Evolutionary conservation across 2,329 filamentous ascomycete species (phyloP), one percentile per base, ranked within the genome.

Genomic region (Pseudogymnoascus sp.): DNA sequence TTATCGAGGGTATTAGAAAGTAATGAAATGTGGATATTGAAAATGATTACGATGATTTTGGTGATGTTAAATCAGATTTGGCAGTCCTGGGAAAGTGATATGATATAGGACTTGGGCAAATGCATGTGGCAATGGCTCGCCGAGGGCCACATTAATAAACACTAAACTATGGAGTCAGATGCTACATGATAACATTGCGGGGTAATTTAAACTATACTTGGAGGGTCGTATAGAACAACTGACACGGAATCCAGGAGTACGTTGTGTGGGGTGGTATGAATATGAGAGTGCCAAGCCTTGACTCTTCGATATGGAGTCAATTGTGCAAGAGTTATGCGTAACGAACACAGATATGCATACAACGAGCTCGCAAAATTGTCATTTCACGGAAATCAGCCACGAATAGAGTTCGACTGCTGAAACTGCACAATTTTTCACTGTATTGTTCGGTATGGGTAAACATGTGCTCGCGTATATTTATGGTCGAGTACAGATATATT

Each of bases 81-180:
- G 28, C 11, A 33, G n/a, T 14, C 7, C 9, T 7, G 28, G 28
- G 49, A 16, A 55, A 19, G 9, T 19, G 25, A 55, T 55, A 52
- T 33, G 28, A 55, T 55, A 55, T 55, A 55, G 49, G 28, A 19
- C 25, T 33, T 12, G 9, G 9, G n/a, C 14, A 55, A 19, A 33
- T 55, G 49, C 49, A 55, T 55, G 49, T 55, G 49, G 49, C 49
- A 55, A 33, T 19, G 28, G 49, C 49, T 55, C 25, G 28, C 49
- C 49, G 49, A 55, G 49, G 49, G 49, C 5, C 49, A 33, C 49
- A 55, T 16, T 33, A 55, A 33, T 33, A 55, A 55, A 55, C 49
- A 33, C n/a, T 33, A 33, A 22, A 22, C 28, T 55, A 55, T 19
- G n/a, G 49, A 55, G 49, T 35, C 49, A 33, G 28, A 55, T 33